Evolutionary conservation across 768 basidiomycete species (phyloP).

Genomic region (Termitomyces sp.): DNA sequence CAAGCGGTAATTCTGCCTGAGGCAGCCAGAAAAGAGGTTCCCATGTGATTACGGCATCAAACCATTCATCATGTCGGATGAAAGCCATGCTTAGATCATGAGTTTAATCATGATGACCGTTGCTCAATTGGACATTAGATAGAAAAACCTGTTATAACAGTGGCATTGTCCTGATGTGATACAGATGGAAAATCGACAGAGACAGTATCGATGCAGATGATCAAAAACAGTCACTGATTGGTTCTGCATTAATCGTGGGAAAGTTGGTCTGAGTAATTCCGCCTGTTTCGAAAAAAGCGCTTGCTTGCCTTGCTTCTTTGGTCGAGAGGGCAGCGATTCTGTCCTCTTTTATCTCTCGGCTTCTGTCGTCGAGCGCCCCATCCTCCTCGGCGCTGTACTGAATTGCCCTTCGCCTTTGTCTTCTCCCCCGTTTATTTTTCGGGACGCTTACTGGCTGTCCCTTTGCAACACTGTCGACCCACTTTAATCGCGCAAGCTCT

Average conservation of each 20-base stretch:
- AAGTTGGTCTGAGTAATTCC: conserved; percentile 14
- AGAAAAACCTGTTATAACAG: neutral
- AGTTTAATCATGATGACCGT: neutral
- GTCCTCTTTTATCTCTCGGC: conserved; percentile 4
- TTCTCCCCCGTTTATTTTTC: neutral
- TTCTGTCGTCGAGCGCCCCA: conserved; percentile 11
- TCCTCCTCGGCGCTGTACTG: conserved; percentile 10
- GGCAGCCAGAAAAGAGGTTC: neutral
- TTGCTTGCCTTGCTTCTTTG: neutral
- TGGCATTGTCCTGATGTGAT: conserved; percentile 5
- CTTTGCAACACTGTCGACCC: conserved; percentile 37
- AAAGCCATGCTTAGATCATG: neutral
- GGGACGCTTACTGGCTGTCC: conserved; percentile 22
- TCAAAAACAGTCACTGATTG: conserved; percentile 3
- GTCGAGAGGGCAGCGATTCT: conserved; percentile 1
- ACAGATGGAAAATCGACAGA: conserved; percentile 2
- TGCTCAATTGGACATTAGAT: neutral
- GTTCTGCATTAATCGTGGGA: conserved; percentile 11
- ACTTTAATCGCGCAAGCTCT: conserved; percentile 22
- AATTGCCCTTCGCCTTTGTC: neutral
- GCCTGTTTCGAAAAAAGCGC: conserved; percentile 13
- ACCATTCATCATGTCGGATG: conserved; percentile 2
- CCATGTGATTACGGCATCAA: neutral
- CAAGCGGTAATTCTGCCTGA: neutral
- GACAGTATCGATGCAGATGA: conserved; percentile 8